Evolutionary conservation across 1,139 yeast species (phyloP), one percentile per base, ranked within the genome.

Genomic region (Kodamaea derodonti): DNA sequence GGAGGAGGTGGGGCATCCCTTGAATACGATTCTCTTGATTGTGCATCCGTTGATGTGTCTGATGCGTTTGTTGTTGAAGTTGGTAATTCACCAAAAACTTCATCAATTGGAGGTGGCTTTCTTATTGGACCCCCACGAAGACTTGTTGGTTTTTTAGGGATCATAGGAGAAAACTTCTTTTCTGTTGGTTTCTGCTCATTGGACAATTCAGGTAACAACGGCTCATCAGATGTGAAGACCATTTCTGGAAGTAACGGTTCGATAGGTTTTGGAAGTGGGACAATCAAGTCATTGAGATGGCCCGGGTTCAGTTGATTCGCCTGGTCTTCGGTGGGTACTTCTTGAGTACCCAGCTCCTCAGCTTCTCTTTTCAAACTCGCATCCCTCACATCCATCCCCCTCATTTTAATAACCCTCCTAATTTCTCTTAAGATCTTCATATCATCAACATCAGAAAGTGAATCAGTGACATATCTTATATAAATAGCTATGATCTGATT

Each of bases 401-500:
- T 27, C 32, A 47, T 34, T 24, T 43, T 47, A 11, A 42, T 35
- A 27, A 54, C 41, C 24, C 46, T 40, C 26, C 47, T 47, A 4
- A 68, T 46, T 37, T 74, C 78, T 16, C 51, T 46, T 27, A 65
- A 58, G 10, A 69, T 65, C 33, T 53, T 60, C 3, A 37, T 51
- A 38, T 74, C 81, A 30, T 75, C 75, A 26, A 64, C 42, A 33
- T 75, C 76, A 13, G 84, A 80, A 47, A 84, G 65, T 1, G 90
- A 80, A 27, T 72, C 71, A 1, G 83, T 77, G 13, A 94, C 88
- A 34, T 84, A 84, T 35, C 98, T 67, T 29, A 94, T 84, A 54
- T 80, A 88, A 5, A 94, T 86, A 1, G 84, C 94, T 20, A 73
- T 46, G 1, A 92, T 68, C 44, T 77, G 82, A 48, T 65, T 78